phyloP scores from a whole-genome alignment of 2,329 filamentous ascomycete species.

The Aureobasidium sp. region DNA sequence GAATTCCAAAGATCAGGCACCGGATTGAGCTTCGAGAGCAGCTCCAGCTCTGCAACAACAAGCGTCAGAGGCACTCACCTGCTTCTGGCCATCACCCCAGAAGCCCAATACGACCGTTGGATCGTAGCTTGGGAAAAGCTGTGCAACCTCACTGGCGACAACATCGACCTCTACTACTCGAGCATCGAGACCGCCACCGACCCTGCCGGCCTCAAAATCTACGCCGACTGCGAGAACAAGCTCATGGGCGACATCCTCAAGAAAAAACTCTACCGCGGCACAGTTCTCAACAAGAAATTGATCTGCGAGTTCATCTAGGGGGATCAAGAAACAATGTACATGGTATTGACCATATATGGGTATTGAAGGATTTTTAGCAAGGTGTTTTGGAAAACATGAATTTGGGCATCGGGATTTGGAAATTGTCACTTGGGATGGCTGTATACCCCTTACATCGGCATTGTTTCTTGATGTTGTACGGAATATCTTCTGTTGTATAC shows the following conservation, averaged over 20 bases:
- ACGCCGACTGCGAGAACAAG: slow-evolving; percentile 1
- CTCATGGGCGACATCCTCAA: not conserved
- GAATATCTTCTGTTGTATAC: not conserved
- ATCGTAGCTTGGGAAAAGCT: not conserved
- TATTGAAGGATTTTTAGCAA: not conserved
- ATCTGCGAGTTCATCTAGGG: not conserved
- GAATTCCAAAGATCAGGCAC: not conserved
- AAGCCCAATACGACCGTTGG: not conserved
- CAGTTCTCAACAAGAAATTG: not conserved
- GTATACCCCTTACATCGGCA: not conserved
- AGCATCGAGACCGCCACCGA: not conserved
- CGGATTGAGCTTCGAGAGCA: not conserved
- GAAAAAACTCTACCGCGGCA: not conserved
- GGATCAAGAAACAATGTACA: not conserved
- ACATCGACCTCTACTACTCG: not conserved
- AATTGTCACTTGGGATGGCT: not conserved
- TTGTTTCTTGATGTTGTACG: not conserved
- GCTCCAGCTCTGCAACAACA: not conserved
- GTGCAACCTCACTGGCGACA: not conserved
- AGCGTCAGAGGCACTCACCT: not conserved
- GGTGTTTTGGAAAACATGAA: not conserved
- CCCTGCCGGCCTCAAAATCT: not conserved
- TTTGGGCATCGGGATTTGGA: not conserved
- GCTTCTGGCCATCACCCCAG: not conserved
- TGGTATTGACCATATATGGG: not conserved